Percentiles rank a stretch among this genome's conserved stretches.
These are phyloP conservation scores for Sextonia rubra DNA, from an alignment of 164 flowering plant genomes.

Conservation along the genomic window DNA sequence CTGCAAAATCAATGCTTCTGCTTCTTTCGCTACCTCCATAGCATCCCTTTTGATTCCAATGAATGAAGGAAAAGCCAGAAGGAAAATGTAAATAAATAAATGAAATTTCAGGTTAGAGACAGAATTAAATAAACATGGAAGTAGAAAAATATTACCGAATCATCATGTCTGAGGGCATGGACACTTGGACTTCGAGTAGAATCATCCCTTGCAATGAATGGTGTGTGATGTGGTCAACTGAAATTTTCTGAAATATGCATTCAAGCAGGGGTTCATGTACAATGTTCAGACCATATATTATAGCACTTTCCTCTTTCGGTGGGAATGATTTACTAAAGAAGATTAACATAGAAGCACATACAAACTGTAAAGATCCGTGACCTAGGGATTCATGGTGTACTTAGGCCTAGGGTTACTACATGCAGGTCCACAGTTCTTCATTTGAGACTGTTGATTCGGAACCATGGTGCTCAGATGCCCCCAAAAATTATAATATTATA, in stretches of 20 bases:
- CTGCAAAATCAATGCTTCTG: conserved; percentile 52
- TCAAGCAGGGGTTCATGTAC: not conserved
- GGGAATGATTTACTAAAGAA: not conserved
- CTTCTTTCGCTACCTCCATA: conserved; percentile 54
- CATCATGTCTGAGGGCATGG: conserved; percentile 51
- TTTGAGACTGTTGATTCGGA: not conserved
- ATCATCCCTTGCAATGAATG: conserved; percentile 64
- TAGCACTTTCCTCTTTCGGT: no score
- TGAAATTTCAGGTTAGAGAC: not conserved
- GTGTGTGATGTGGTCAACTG: conserved; percentile 50
- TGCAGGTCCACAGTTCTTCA: not conserved
- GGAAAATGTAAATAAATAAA: not conserved
- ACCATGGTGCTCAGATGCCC: not conserved
- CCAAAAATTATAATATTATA: not conserved
- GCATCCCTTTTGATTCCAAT: conserved; percentile 52
- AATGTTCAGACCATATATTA: no score
- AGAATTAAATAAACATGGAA: not conserved
- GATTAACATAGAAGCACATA: not conserved
- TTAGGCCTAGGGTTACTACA: not conserved
- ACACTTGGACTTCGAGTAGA: conserved; percentile 67
- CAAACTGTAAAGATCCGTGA: no score
- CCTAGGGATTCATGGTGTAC: not conserved
- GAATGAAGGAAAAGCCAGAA: not conserved
- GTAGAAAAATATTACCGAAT: conserved; percentile 42
- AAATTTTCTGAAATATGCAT: conserved; percentile 52